phyloP scores from a whole-genome alignment of 176 grass and related monocot genomes.

The Areca catechu region DNA sequence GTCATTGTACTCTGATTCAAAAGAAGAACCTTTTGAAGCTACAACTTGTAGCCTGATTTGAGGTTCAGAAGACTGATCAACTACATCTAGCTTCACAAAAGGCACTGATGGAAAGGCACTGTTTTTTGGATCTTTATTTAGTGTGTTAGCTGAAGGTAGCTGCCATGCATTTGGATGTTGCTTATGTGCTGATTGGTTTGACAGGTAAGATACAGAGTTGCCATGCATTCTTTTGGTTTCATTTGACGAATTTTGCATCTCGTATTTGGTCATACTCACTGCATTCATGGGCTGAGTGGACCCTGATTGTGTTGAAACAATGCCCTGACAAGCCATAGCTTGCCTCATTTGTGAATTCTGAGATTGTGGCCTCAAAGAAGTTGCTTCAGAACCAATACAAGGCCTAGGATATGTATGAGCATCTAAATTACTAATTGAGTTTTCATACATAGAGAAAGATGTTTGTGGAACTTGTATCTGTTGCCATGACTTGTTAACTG shows the following conservation, averaged over 20 bases:
- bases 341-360: constrained; percentile 32
- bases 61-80: constrained; percentile 31
- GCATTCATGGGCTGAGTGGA: constrained; percentile 9
- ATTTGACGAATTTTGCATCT: constrained; percentile 1
- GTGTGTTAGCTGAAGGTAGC: neutral
- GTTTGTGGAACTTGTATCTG: constrained; percentile 42
- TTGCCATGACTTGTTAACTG: constrained; percentile 27
- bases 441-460: constrained; percentile 52
- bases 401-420: constrained; percentile 31
- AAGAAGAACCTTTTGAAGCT: constrained; percentile 13
- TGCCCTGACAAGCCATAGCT: constrained; percentile 32
- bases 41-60: constrained; percentile 5
- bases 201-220: neutral
- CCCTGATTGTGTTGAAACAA: constrained; percentile 28
- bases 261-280: constrained; percentile 8
- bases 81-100: constrained; percentile 48
- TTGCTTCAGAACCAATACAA: constrained; percentile 26
- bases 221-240: constrained; percentile 15
- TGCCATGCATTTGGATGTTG: constrained; percentile 35
- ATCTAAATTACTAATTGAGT: constrained; percentile 30
- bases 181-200: constrained; percentile 19
- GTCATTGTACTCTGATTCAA: constrained; percentile 34
- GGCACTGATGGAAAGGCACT: constrained; percentile 30
- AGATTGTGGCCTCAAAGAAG: constrained; percentile 38
- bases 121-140: constrained; percentile 41